Evolutionary conservation across 2,329 filamentous ascomycete genomes (phyloP).

Genomic region (Teratosphaeria gauchensis): DNA sequence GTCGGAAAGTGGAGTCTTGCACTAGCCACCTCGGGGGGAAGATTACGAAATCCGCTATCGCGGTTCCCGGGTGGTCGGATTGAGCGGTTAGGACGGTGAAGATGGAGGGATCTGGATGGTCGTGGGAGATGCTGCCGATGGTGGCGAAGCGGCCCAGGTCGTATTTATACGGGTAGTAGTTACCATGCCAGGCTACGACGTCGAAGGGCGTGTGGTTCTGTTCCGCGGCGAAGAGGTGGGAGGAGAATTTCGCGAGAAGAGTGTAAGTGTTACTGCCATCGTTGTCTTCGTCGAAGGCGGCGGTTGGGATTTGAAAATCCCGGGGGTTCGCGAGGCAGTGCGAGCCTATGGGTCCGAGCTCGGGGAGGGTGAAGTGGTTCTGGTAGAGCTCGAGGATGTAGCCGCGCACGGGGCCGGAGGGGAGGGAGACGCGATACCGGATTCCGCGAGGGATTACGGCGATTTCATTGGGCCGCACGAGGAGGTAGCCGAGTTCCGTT

Average conservation of each 20-base stretch:
- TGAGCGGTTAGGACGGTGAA: constrained; percentile 58
- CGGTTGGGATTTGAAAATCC: constrained; percentile 56
- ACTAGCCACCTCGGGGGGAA: constrained; percentile 65
- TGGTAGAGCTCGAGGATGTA: constrained; percentile 61
- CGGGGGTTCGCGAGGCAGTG: constrained; percentile 56
- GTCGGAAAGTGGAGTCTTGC: constrained; percentile 59
- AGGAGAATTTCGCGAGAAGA: constrained; percentile 53
- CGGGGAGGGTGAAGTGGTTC: constrained; percentile 54
- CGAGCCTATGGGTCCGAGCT: constrained; percentile 56
- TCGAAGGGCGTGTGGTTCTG: constrained; percentile 61
- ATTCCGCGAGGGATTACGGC: constrained; percentile 58
- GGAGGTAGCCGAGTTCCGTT: constrained; percentile 55
- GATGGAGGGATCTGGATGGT: constrained; percentile 58
- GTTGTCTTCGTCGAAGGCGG: constrained; percentile 47
- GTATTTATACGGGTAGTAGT: constrained; percentile 53
- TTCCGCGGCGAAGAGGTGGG: constrained; percentile 49
- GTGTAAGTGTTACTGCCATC: constrained; percentile 40
- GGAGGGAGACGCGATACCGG: constrained; percentile 51
- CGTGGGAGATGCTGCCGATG: constrained; percentile 47
- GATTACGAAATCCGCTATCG: constrained; percentile 61
- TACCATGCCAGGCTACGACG: constrained; percentile 64
- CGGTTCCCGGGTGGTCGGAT: constrained; percentile 44
- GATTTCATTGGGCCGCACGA: constrained; percentile 60
- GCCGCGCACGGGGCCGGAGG: constrained; percentile 51
- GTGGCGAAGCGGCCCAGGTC: constrained; percentile 49